A percentile compares a stretch with the other conserved stretches of the same genome.
Conservation (phyloP, 371 early-diverging fungal species). For the Enteropsectra breve region DNA sequence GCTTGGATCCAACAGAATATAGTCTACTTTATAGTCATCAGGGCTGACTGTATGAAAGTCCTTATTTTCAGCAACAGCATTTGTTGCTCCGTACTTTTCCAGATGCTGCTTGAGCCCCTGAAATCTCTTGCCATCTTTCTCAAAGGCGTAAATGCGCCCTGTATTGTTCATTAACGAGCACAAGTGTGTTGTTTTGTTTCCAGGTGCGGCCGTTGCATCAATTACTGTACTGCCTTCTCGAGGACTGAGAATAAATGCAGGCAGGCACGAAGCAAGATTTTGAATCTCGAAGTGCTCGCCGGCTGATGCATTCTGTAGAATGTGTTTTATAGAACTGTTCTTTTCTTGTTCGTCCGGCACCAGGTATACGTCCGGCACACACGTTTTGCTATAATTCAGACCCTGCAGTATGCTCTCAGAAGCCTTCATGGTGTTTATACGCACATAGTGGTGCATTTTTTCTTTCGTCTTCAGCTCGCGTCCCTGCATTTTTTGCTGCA, state of each 20-base stretch:
- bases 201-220: conserved; percentile 94
- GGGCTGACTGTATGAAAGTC: conserved; percentile 61
- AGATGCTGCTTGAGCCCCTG: conserved; percentile 67
- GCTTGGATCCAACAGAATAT: conserved; percentile 85
- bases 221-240: conserved; percentile 67
- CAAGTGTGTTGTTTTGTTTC: conserved; percentile 88
- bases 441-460: conserved; percentile 27
- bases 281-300: conserved; percentile 53
- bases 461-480: neutral
- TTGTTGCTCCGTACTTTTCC: conserved; percentile 69
- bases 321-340: neutral
- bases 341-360: conserved; percentile 2
- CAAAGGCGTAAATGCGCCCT: conserved; percentile 80
- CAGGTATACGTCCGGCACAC: conserved; percentile 51
- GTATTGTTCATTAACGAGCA: conserved; percentile 71
- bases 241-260: conserved; percentile 75
- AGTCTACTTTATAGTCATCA: conserved; percentile 64
- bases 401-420: conserved; percentile 22
- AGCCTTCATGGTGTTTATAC: conserved; percentile 49
- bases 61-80: conserved; percentile 60
- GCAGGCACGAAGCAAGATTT: conserved; percentile 67
- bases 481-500: conserved; percentile 24
- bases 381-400: conserved; percentile 34
- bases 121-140: conserved; percentile 70
- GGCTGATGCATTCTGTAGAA: conserved; percentile 19